Conservation (phyloP, 23 red algal species). For the Gracilaria caudata region DNA sequence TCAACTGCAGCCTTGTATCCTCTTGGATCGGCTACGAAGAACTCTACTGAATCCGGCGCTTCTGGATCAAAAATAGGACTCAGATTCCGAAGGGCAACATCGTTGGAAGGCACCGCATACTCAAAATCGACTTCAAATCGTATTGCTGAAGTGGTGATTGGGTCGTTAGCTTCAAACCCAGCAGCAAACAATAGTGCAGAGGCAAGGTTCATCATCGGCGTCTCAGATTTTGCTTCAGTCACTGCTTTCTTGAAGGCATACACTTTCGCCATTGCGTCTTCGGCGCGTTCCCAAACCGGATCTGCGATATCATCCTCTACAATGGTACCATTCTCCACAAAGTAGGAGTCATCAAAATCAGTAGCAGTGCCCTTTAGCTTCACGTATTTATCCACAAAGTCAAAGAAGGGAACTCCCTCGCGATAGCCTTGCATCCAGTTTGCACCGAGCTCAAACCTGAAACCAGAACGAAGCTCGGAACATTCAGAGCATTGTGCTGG, state of each 20-base stretch:
- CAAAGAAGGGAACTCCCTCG: conserved; percentile 31
- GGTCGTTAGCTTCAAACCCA: conserved; percentile 22
- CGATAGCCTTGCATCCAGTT: conserved; percentile 51
- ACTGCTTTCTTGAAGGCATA: background rate
- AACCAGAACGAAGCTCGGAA: conserved; percentile 1
- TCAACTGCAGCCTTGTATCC: conserved; percentile 32
- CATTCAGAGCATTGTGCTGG: background rate
- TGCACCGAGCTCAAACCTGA: conserved; percentile 15
- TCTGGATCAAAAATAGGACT: conserved; percentile 48
- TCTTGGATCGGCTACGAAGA: conserved; percentile 37
- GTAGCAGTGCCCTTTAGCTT: conserved; percentile 20
- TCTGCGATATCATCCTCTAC: conserved; percentile 35
- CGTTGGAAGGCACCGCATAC: conserved; percentile 35
- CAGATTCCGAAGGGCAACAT: background rate
- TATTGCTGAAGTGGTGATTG: conserved; percentile 13
- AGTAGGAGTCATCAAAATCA: conserved; percentile 40
- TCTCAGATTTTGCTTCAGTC: background rate
- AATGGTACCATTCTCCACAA: conserved; percentile 13
- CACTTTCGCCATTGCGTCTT: conserved; percentile 21
- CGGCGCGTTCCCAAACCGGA: conserved; percentile 26
- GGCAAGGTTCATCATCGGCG: conserved; percentile 3
- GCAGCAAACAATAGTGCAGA: conserved; percentile 22
- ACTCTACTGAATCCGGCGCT: conserved; percentile 5
- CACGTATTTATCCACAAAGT: conserved; percentile 33
- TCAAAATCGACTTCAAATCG: conserved; percentile 53